Base-by-base conservation (phyloP, 148 eudicot species). In the Talinum fruticosum region DNA sequence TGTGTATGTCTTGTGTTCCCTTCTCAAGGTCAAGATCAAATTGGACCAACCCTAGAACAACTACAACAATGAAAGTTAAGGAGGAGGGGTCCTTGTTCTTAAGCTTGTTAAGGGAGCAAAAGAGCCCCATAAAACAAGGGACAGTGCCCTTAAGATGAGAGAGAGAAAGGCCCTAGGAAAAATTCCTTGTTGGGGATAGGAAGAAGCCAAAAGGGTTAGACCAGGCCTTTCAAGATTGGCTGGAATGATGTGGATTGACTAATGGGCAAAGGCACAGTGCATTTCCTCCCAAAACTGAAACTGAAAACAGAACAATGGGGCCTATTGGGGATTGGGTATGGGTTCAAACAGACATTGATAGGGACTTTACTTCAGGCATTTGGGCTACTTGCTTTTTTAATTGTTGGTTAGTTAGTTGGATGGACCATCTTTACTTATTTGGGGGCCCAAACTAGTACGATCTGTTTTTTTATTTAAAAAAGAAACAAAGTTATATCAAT, bases 261-360 rank as follows among this genome's bases (percentile, higher is more conserved):
- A 72, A 15, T 49, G 80, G 72, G 71, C 65, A 37, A 23, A n/a
- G 33, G 51, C 71, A 75, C 34, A 59, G 26, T 69, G 65, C 70
- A 75, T 69, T 75, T 80, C 28, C 18, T 70, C 75, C 73, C 16
- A 47, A n/a, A 44, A 76, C 5, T n/a, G 54, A 29, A 81, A 66
- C 80, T 66, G 26, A 66, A 29, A 77, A 66, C 77, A 66, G 34
- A 53, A 47, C 13, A 37, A 29, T 61, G 71, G 83, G 73, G 51
- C 83, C 74, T 19, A 24, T 36, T 26, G 0, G 16, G 53, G 23
- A 62, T 49, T 33, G 53, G 49, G 72, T 73, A 72, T 82, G 80
- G 79, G 81, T 73, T 65, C 64, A 73, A 73, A 51, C 37, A 73
- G 41, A 49, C 75, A 49, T 16, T 73, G 75, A 73, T 51, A 73